A percentile compares a stretch with the other conserved stretches of the same genome.
phyloP scores from a whole-genome alignment of 306 rosid species.

The Glycine latifolia region DNA sequence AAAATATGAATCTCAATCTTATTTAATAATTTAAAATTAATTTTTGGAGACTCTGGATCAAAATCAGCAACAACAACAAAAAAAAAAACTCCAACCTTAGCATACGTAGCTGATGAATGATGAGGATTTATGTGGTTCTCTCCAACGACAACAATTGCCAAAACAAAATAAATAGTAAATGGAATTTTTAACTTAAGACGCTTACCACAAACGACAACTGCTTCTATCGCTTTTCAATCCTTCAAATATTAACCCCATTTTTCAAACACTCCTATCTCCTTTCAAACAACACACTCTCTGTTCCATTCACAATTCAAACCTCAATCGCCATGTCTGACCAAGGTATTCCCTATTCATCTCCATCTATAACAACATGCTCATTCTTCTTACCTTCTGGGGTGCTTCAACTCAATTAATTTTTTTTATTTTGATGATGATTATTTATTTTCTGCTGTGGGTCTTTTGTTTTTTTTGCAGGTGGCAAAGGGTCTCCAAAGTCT shows the following conservation, averaged over 20 bases:
- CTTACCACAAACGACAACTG: constrained; percentile 33
- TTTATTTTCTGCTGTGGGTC: constrained; percentile 11
- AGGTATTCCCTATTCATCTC: constrained; percentile 46
- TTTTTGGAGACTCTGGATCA: too few species aligned
- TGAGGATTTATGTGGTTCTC: too few species aligned
- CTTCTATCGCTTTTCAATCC: constrained; percentile 38
- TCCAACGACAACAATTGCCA: background rate
- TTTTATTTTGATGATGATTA: constrained; percentile 11
- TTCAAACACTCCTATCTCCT: constrained; percentile 35
- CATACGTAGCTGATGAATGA: background rate
- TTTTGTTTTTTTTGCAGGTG: constrained; percentile 49
- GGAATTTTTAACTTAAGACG: background rate
- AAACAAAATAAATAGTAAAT: background rate
- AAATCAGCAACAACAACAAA: too few species aligned
- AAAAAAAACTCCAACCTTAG: background rate
- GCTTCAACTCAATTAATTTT: constrained; percentile 24
- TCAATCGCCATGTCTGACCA: constrained; percentile 57
- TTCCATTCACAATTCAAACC: constrained; percentile 46
- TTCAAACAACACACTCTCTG: constrained; percentile 32
- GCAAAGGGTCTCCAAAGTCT: constrained; percentile 50
- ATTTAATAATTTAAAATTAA: too few species aligned
- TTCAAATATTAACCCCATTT: constrained; percentile 46
- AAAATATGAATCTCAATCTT: too few species aligned
- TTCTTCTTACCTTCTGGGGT: constrained; percentile 27
- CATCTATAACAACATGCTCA: background rate